Base-by-base conservation (phyloP, 2,329 filamentous ascomycete species). In the Ophiostoma sp. region DNA sequence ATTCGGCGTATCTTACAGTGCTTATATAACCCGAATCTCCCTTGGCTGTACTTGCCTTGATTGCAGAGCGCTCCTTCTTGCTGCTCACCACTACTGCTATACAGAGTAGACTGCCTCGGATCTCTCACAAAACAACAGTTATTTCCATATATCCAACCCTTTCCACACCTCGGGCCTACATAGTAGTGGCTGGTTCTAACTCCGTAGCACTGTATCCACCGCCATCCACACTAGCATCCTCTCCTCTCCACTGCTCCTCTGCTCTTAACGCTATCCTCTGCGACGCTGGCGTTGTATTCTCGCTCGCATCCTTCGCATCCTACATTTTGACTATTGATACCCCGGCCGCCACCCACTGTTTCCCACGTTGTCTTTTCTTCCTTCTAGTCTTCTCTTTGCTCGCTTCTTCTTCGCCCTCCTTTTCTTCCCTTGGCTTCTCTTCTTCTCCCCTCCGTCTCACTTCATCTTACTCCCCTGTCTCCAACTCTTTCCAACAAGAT, bases 221-320 rank as follows among this genome's bases (percentile, higher is more conserved):
- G 27, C 6, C 7, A 20, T 48, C 44, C 44, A n/a, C 44, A 6
- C 52, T 57, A 13, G n/a, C n/a, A 57, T 57, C 3, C 52, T 54
- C n/a, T 54, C n/a, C 48, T 48, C 44, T 48, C n/a, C 44, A 3
- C 41, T 44, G 41, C 15, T 48, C 23, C 4, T n/a, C 27, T 4
- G 3, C 23, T 57, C n/a, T 23, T 57, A n/a, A 27, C n/a, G 13
- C 15, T 27, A 27, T 57, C 52, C 52, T 62, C 27, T 62, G 57
- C 27, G 23, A 62, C 57, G 15, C 27, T 62, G 57, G 33, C 57
- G 57, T 62, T 62, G 57, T 62, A 62, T 62, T 62, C 15, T 62
- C 23, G 27, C 27, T 62, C 27, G 23, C 54, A 33, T 33, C 57
- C 15, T 33, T 20, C 33, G 27, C 15, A 31, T 31, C 13, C 23